phyloP scores from a whole-genome alignment of 257 asterid genomes.

The Penstemon davidsonii region DNA sequence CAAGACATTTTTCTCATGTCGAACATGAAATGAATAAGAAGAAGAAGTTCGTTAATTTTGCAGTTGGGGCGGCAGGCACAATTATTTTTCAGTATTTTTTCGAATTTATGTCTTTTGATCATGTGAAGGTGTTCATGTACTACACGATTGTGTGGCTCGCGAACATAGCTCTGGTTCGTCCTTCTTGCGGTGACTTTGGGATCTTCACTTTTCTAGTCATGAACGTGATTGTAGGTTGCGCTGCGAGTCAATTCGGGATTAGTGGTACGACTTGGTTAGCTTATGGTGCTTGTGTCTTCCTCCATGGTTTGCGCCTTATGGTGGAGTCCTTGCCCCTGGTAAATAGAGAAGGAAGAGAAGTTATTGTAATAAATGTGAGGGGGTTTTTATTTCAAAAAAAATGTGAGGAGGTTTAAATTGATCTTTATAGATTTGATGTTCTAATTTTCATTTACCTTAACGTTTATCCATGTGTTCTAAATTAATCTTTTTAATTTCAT shows the following conservation, averaged over 20 bases:
- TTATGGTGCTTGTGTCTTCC: too few relatives aligned
- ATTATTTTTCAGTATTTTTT: conserved; percentile 26
- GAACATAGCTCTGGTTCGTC: conserved; percentile 4
- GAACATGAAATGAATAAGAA: background rate
- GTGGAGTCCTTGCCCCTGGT: too few relatives aligned
- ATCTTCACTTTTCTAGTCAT: conserved; percentile 22
- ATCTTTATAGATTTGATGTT: too few relatives aligned
- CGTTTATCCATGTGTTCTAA: too few relatives aligned
- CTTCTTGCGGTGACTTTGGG: conserved; percentile 12
- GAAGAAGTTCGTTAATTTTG: conserved; percentile 8
- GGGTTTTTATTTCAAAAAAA: too few relatives aligned
- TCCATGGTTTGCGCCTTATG: too few relatives aligned
- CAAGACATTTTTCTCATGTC: background rate
- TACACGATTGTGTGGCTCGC: conserved; percentile 21
- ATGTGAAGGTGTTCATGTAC: conserved; percentile 27
- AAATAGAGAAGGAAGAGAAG: too few relatives aligned
- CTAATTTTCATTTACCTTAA: too few relatives aligned
- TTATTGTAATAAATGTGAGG: too few relatives aligned
- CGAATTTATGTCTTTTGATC: conserved; percentile 8
- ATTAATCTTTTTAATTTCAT: too few relatives aligned
- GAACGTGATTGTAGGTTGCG: conserved; percentile 29
- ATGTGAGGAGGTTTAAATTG: too few relatives aligned
- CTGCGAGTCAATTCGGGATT: too few relatives aligned
- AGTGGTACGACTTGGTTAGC: background rate
- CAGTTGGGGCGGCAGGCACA: conserved; percentile 21